Percentiles rank a stretch among this genome's conserved stretches.
phyloP scores from a whole-genome alignment of 1,139 yeast genomes.

The Debaryomycetaceae sp. region DNA sequence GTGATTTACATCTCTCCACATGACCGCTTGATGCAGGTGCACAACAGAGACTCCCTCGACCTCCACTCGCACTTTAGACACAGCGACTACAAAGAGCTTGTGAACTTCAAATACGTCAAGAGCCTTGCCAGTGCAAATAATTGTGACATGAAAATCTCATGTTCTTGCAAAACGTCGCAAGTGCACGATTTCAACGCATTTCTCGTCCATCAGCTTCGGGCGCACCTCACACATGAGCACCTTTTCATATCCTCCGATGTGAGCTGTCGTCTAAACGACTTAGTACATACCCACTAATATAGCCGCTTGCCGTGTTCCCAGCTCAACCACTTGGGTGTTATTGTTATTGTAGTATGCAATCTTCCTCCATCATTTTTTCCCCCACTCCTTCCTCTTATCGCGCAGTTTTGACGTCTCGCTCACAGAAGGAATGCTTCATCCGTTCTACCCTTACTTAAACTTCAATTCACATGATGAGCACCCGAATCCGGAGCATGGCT shows the following conservation, averaged over 20 bases:
- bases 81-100: constrained; percentile 8
- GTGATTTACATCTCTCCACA: neutral
- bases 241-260: neutral
- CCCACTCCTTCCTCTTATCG: too few species aligned
- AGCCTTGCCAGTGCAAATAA: constrained; percentile 4
- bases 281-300: too few species aligned
- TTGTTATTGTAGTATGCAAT: too few species aligned
- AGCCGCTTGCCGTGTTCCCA: too few species aligned
- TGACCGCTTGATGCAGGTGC: constrained; percentile 1
- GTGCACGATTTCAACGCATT: constrained; percentile 1
- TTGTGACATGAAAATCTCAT: constrained; percentile 5
- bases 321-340: too few species aligned
- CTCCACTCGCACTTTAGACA: constrained; percentile 10
- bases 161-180: constrained; percentile 9
- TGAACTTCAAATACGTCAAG: constrained; percentile 8
- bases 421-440: too few species aligned
- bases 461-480: too few species aligned
- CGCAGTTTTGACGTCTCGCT: too few species aligned
- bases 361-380: too few species aligned
- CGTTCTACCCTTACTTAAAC: too few species aligned
- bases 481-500: too few species aligned
- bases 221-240: neutral
- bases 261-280: neutral
- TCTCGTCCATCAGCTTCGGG: neutral
- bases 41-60: neutral